Base-by-base conservation (phyloP, 2,329 filamentous ascomycete species). In the Xylariales sp. region DNA sequence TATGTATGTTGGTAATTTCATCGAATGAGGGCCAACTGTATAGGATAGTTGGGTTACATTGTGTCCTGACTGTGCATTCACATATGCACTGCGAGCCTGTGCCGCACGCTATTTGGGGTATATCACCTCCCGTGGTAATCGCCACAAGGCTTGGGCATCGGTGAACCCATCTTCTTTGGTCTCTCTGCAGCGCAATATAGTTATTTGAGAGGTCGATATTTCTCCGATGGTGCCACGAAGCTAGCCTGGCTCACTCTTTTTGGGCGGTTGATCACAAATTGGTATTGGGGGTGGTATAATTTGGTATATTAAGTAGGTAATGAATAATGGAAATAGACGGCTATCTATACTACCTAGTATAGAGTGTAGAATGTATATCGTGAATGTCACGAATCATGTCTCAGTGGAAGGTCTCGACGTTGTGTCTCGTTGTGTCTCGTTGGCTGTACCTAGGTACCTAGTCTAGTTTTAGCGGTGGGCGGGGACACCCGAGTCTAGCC, bases 31-130 rank as follows among this genome's bases (percentile, higher is more conserved):
- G 46, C 12, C 36, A 18, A 32, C 18, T 14, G 48, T 45, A 43
- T 48, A 59, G 41, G 5, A 52, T 46, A n/a, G 63, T 69, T 65
- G 62, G 66, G 69, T 71, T 66, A 45, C 69, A 68, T 69, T 14
- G 32, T 23, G 23, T 28, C 18, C 23, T 39, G 34, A 62, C 34
- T 41, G 5, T 52, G 63, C 67, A 62, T 54, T 48, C 56, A 14
- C 34, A 48, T 18, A 60, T 58, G 46, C 43, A 32, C 36, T 67
- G 41, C 34, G 23, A 45, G 30, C 28, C 58, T 49, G 65, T 65
- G 65, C 65, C 65, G 50, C 68, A 65, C 30, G 30, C 49, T 34
- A 48, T 28, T 46, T 46, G 3, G 57, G 43, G 23, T 49, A 41
- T 14, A 50, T 45, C 23, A 32, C 49, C 3, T 62, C 10, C 5